A percentile compares a stretch with the other conserved stretches of the same genome.
Conservation (phyloP, 2,329 filamentous ascomycete genomes). For the Aureobasidium sp. region DNA sequence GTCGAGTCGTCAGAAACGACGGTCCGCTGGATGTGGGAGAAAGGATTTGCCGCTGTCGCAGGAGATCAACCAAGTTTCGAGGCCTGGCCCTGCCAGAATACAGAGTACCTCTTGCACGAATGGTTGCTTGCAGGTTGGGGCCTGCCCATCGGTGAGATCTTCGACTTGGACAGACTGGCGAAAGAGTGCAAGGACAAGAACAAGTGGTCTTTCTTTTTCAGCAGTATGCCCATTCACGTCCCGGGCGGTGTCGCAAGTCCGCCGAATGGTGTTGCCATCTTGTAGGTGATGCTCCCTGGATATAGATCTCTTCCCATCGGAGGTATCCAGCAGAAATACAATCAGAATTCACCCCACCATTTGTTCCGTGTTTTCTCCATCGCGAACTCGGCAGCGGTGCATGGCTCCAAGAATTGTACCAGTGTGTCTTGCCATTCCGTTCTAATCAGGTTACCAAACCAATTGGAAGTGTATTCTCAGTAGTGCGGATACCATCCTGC, state of each 20-base stretch:
- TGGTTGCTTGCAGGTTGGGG: slow-evolving; percentile 20
- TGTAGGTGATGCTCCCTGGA: not conserved
- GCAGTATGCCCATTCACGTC: slow-evolving; percentile 18
- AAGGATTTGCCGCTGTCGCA: slow-evolving; percentile 52
- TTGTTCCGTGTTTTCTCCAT: slow-evolving; percentile 31
- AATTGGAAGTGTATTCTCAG: slow-evolving; percentile 37
- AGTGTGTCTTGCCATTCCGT: slow-evolving; percentile 29
- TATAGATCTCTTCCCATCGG: no score
- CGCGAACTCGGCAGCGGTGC: slow-evolving; percentile 30
- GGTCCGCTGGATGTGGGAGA: slow-evolving; percentile 34
- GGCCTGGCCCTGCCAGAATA: slow-evolving; percentile 42
- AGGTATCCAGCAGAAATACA: no score
- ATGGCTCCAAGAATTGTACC: slow-evolving; percentile 27
- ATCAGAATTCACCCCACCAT: not conserved
- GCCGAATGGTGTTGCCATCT: slow-evolving; percentile 19
- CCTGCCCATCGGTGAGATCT: slow-evolving; percentile 27
- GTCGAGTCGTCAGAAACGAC: slow-evolving; percentile 23
- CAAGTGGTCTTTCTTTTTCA: slow-evolving; percentile 25
- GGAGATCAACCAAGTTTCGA: slow-evolving; percentile 60
- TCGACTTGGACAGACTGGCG: slow-evolving; percentile 27
- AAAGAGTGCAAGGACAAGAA: slow-evolving; percentile 24
- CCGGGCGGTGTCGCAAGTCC: slow-evolving; percentile 17
- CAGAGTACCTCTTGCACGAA: slow-evolving; percentile 23
- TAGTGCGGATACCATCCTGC: slow-evolving; percentile 42
- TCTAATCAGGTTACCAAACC: slow-evolving; percentile 34